These are phyloP conservation scores for Aureobasidium lini DNA, from an alignment of 2,329 filamentous ascomycete genomes.

Conservation along the genomic window DNA sequence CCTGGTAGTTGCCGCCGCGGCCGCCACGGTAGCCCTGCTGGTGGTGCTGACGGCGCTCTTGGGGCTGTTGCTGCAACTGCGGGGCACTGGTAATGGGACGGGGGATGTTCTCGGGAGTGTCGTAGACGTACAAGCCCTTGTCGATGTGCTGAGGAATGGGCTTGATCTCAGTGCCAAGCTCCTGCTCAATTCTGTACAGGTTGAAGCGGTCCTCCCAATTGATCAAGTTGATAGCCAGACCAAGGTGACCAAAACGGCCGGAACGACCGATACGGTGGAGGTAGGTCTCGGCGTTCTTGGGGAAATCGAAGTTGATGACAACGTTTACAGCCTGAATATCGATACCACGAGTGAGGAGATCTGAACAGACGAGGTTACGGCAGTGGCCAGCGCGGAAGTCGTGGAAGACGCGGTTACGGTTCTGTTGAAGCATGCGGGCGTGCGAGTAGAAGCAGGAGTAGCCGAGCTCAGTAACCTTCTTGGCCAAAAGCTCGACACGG, in stretches of 20 bases:
- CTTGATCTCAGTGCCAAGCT: slow-evolving; percentile 93
- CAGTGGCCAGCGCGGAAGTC: slow-evolving; percentile 98
- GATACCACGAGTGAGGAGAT: slow-evolving; percentile 94
- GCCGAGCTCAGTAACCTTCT: slow-evolving; percentile 98
- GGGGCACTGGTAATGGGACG: slow-evolving; percentile 60
- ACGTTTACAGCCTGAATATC: slow-evolving; percentile 99
- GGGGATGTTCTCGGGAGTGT: slow-evolving; percentile 89
- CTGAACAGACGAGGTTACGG: slow-evolving; percentile 95
- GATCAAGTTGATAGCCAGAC: slow-evolving; percentile 97
- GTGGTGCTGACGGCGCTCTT: slow-evolving; percentile 23
- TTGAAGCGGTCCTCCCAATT: slow-evolving; percentile 99
- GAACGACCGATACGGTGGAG: slow-evolving; percentile 97
- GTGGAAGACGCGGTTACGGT: slow-evolving; percentile 97
- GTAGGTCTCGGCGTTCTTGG: slow-evolving; percentile 98
- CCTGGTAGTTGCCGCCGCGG: slow-evolving; percentile 24
- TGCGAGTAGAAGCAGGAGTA: slow-evolving; percentile 99
- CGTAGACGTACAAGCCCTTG: slow-evolving; percentile 97
- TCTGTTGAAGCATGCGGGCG: slow-evolving; percentile 93
- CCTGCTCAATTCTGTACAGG: slow-evolving; percentile 96
- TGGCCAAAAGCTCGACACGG: slow-evolving; percentile 90
- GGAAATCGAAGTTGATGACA: slow-evolving; percentile 99
- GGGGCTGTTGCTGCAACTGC: slow-evolving; percentile 23
- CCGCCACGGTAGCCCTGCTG: slow-evolving; percentile 27
- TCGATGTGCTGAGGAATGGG: slow-evolving; percentile 93
- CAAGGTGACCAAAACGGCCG: slow-evolving; percentile 91